Evolutionary conservation across 2,329 filamentous ascomycete species (phyloP), one percentile per base, ranked within the genome.

Genomic region (Herpomyces periplanetae): DNA sequence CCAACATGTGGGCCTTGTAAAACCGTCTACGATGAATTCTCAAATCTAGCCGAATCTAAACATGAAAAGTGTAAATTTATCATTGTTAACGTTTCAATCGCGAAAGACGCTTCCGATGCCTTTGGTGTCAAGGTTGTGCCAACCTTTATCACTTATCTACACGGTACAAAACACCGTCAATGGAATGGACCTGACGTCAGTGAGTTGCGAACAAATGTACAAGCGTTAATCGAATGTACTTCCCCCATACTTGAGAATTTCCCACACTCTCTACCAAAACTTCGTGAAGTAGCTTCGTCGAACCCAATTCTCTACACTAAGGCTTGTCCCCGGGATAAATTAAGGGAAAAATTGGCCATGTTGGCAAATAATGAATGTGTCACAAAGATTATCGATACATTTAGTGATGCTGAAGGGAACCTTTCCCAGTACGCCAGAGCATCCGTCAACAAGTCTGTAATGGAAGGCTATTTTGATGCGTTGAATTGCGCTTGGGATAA

Each of bases 1-100:
- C 53, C 63, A 2, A 80, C 61, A 2, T 88, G 73, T 32, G 51
- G 56, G 1, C 71, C 73, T 0, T 88, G 75, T 47, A 75, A 64
- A 35, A 40, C 55, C 8, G 49, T 75, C 2, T 84, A 87, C 30
- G 68, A 73, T 1, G 39, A 60, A 1, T 91, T 68, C 30, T 63
- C 84, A 24, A 47, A 66, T 26, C 44, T 88, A 1, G 71, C 73
- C 2, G 52, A 50, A 11, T 62, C 84, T 32, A 47, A 59, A 11
- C 59, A 51, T 1, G 41, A 50, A 13, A 59, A 59, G 27, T 59
- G 56, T 3, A 42, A 54, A 0, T 49, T 88, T 18, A 58, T 88
- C 39, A 80, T 84, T 32, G 56, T 84, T 6, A 73, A 91, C 31
- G 56, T 68, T 18, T 57, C 55, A 8, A 41, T 47, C 6, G 57